phyloP scores from a whole-genome alignment of 108 stramenopile genomes.

The Nitzschia sp. region DNA sequence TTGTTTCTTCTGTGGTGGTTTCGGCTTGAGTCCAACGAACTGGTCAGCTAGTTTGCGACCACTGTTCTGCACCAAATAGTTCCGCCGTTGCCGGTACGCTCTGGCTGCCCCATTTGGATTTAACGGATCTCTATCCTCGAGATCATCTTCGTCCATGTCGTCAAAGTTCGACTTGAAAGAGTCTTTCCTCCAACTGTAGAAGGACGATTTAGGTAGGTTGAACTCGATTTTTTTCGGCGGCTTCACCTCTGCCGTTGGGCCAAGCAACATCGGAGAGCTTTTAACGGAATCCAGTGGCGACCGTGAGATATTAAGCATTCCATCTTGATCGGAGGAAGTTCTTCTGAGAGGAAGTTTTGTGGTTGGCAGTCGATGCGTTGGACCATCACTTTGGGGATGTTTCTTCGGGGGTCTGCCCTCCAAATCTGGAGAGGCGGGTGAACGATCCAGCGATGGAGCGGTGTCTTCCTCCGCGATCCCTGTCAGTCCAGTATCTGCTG shows the following conservation, averaged over 20 bases:
- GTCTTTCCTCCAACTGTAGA: slow-evolving; percentile 73
- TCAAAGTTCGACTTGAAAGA: slow-evolving; percentile 47
- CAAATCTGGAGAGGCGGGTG: slow-evolving; percentile 5
- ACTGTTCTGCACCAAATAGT: slow-evolving; percentile 44
- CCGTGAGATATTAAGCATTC: neutral
- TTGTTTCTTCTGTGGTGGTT: slow-evolving; percentile 15
- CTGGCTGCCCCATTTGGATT: slow-evolving; percentile 71
- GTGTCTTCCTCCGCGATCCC: slow-evolving; percentile 48
- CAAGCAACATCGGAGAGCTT: neutral
- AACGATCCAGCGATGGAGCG: neutral
- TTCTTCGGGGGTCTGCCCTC: neutral
- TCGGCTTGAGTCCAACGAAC: slow-evolving; percentile 57
- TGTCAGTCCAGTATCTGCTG: slow-evolving; percentile 11
- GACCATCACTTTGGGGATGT: slow-evolving; percentile 24
- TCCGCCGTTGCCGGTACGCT: slow-evolving; percentile 67
- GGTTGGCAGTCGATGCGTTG: slow-evolving; percentile 16
- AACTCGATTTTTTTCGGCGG: neutral
- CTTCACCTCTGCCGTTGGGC: neutral
- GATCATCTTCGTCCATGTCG: slow-evolving; percentile 15
- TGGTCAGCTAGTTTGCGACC: slow-evolving; percentile 53
- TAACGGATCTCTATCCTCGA: slow-evolving; percentile 61
- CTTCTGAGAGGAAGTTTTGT: slow-evolving; percentile 13
- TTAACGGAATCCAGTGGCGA: neutral
- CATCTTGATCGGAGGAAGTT: slow-evolving; percentile 10
- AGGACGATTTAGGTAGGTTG: slow-evolving; percentile 59